These are phyloP conservation scores for Otatea glauca DNA, from an alignment of 176 grass and related monocot genomes.

Conservation along the genomic window DNA sequence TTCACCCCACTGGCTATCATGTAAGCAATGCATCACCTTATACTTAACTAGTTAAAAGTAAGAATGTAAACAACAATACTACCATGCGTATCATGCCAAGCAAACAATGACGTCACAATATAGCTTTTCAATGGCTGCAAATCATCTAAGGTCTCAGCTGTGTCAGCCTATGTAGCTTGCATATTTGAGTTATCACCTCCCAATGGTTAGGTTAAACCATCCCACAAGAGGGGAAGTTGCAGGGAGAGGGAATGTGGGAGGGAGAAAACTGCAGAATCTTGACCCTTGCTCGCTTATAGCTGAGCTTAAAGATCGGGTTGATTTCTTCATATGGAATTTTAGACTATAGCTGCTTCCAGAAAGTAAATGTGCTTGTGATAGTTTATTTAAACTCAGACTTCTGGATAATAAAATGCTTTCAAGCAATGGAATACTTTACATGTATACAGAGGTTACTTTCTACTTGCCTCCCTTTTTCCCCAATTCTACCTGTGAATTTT, in stretches of 20 bases:
- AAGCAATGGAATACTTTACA: background rate
- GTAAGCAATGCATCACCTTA: background rate
- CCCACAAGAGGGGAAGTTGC: background rate
- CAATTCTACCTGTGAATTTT: conserved; percentile 38
- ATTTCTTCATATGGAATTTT: background rate
- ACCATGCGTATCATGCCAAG: background rate
- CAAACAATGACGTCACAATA: background rate
- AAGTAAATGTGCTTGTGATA: background rate
- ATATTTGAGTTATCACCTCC: conserved; percentile 8
- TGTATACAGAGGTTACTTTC: background rate
- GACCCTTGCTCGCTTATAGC: background rate
- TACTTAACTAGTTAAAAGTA: conserved; percentile 17
- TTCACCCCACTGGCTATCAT: background rate
- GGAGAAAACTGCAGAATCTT: background rate
- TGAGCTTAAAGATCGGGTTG: background rate
- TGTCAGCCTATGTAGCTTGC: background rate
- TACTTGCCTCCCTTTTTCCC: background rate
- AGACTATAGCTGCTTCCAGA: background rate
- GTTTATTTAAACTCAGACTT: background rate
- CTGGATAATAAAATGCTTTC: conserved; percentile 14
- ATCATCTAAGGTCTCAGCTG: background rate
- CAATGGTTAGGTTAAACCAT: conserved; percentile 15
- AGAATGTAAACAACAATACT: background rate
- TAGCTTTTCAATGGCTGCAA: conserved; percentile 12
- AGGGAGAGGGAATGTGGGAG: background rate